Base-by-base conservation (phyloP, 495 filamentous ascomycete species). In the Xylaria grammica region DNA sequence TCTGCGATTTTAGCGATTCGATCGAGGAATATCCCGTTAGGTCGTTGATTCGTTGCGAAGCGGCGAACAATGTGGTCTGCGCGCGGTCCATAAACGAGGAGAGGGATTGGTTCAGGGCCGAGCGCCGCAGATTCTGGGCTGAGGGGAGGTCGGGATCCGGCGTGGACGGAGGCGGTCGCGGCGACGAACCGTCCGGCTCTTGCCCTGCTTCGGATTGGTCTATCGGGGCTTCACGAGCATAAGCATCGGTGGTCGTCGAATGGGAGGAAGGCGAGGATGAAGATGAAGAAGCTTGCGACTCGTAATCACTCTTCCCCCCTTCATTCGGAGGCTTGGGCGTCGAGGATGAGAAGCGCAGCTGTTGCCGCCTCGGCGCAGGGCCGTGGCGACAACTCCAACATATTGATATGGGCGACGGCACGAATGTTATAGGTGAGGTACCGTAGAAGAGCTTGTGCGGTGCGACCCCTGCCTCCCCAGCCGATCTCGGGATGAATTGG, bases 1-100 rank as follows among this genome's bases (percentile, higher is more conserved):
- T 97, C 17, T 88, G 84, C 5, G 79, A 76, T 72, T 97, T 94
- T 52, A 99, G 82, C 11, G 88, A 79, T 73, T 97, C 95, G 75
- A 99, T 99, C 38, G 90, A 89, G 1, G 91, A 89, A 83, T 99
- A 99, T 13, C 96, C 96, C 1, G 96, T 99, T 51, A 97, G 81
- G 69, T 91, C 90, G 75, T 98, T 98, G 76, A 99, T 83, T 60
- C 88, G 89, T 72, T 97, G 93, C 4, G 91, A 90, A 11, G 93
- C 93, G 58, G 88, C 84, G 66, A 96, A 91, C 36, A 93, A 81
- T 65, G 93, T 92, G 26, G 91, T 87, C 72, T 97, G 92, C 26
- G 97, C 72, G 63, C 91, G 86, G 77, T 99, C 95, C 91, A 97
- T 96, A 68, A 97, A 75, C 52, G 82, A 72, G 51, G 84, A 86